phyloP scores from a whole-genome alignment of 2,329 filamentous ascomycete genomes.

The Aaosphaeria pasadenensis region DNA sequence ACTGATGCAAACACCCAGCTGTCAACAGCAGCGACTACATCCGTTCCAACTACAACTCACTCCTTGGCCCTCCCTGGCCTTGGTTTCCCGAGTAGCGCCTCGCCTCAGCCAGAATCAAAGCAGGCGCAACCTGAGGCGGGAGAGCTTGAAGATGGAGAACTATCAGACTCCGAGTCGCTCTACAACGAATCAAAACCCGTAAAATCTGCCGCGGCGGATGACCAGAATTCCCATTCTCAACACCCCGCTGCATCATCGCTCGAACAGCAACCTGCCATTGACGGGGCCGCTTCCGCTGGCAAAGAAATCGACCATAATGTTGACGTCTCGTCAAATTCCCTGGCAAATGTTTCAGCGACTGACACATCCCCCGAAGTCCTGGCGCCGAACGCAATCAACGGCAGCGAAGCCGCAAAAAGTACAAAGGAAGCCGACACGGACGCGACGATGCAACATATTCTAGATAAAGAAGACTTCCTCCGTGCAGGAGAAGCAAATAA shows the following conservation, averaged over 20 bases:
- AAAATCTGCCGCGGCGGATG: neutral
- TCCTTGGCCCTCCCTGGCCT: conserved; percentile 31
- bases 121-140: conserved; percentile 9
- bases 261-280: neutral
- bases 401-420: neutral
- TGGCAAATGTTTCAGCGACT: neutral
- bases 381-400: neutral
- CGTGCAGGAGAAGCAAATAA: conserved; percentile 45
- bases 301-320: neutral
- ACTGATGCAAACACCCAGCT: conserved; percentile 13
- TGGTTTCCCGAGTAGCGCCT: conserved; percentile 20
- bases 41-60: conserved; percentile 21
- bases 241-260: neutral
- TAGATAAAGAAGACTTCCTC: conserved; percentile 38
- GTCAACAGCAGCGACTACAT: conserved; percentile 17
- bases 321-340: neutral
- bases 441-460: conserved; percentile 5
- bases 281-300: neutral
- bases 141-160: conserved; percentile 30
- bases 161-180: conserved; percentile 29
- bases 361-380: neutral
- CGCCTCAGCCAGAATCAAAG: neutral
- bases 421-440: neutral
- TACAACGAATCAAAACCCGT: conserved; percentile 22
- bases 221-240: neutral